A percentile compares a stretch with the other conserved stretches of the same genome.
These are phyloP conservation scores for Wallacemonas collosoma DNA, from an alignment of 208 protist species.

Conservation along the genomic window DNA sequence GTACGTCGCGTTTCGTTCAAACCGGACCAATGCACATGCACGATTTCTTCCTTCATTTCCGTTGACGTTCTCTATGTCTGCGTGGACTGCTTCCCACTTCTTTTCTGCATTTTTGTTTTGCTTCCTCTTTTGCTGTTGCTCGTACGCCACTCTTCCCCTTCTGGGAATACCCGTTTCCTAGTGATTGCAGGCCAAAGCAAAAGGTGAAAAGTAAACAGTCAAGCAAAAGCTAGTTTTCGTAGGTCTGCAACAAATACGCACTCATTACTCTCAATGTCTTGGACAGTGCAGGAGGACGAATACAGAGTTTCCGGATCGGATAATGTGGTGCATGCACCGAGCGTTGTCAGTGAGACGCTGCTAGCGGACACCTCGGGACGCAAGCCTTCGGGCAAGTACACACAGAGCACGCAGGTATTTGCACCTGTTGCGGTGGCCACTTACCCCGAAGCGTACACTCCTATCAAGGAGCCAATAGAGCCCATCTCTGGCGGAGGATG, in stretches of 20 bases:
- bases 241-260: neutral
- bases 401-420: constrained; percentile 81
- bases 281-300: constrained; percentile 88
- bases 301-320: constrained; percentile 50
- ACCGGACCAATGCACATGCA: too few species aligned
- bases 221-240: neutral
- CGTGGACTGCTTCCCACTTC: neutral
- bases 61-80: neutral
- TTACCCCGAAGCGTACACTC: constrained; percentile 32
- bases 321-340: constrained; percentile 27
- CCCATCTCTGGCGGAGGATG: neutral
- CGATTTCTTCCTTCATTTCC: too few species aligned
- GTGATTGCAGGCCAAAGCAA: too few species aligned
- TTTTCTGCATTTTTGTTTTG: neutral
- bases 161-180: too few species aligned
- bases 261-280: constrained; percentile 40
- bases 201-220: neutral
- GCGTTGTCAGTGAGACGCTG: neutral
- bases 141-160: too few species aligned
- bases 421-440: constrained; percentile 43
- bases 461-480: constrained; percentile 36
- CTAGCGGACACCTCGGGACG: neutral
- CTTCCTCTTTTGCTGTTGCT: neutral
- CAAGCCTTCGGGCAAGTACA: constrained; percentile 64
- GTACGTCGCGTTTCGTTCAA: too few species aligned